Evolutionary conservation across 495 filamentous ascomycete species (phyloP), one percentile per base, ranked within the genome.

Genomic region (Xylaria scruposa): DNA sequence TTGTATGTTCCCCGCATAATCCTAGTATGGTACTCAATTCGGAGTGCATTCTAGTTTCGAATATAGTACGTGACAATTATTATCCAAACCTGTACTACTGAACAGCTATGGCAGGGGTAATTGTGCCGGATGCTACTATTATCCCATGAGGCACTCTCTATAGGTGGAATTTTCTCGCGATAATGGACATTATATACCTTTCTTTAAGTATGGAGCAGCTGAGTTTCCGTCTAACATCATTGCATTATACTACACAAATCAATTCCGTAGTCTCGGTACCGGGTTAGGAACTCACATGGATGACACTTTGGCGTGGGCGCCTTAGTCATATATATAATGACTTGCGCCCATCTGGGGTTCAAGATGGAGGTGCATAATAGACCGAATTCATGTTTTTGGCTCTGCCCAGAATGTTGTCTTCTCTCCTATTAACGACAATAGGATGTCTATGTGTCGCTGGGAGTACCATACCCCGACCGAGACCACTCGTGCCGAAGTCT

Each of bases 401-500:
- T n/a, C 13, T 26, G 17, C 36, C 7, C 47, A 29, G 21, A 63
- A 70, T 70, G 68, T 29, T 10, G 36, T 26, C 33, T 17, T 36
- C 21, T 40, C 21, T 58, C n/a, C 10, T 70, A 24, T 51, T n/a
- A 12, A 3, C 42, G 24, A 21, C 19, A 19, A 3, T 70, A 1
- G 58, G 68, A 10, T 70, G 42, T 24, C 29, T 63, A 29, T 44
- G 10, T 7, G 68, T 38, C 12, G n/a, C 15, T 13, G 68, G 56
- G 29, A 33, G 15, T 40, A 29, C 29, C 17, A 26, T 54, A 19
- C 71, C 71, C 17, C 51, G 29, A 54, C 71, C 71, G 19, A 51
- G 49, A 49, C 67, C 67, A 56, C 65, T 70, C 13, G 44, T 46
- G 17, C 71, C 59, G 6, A 63, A 64, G 51, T 59, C 66, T 13